These are phyloP conservation scores for Pinus taeda DNA, from an alignment of 75 land plant genomes.

Conservation along the genomic window DNA sequence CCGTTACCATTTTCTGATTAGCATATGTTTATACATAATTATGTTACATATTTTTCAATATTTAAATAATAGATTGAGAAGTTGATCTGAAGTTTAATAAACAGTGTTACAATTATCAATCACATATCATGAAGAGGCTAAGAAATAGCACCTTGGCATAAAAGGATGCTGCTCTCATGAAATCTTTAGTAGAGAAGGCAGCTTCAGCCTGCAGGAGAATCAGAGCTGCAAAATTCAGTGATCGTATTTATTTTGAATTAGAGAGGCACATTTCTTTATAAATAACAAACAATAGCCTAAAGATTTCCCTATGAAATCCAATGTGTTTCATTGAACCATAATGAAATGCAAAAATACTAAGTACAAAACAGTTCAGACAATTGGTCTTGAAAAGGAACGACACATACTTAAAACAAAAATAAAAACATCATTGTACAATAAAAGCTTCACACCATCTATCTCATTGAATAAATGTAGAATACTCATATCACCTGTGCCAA, in stretches of 20 bases:
- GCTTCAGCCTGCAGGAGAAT: slow-evolving; percentile 78
- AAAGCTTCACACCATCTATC: neutral
- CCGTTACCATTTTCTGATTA: too few relatives aligned
- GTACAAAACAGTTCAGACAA: neutral
- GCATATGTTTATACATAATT: too few relatives aligned
- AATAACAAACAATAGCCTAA: neutral
- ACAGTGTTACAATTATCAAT: neutral
- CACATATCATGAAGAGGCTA: neutral
- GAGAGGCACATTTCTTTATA: neutral
- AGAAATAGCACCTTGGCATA: slow-evolving; percentile 80
- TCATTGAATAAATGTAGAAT: slow-evolving; percentile 3
- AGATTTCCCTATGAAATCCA: neutral
- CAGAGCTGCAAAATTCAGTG: neutral
- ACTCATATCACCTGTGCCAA: slow-evolving; percentile 65
- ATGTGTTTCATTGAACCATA: neutral
- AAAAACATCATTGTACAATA: neutral
- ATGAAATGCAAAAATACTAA: neutral
- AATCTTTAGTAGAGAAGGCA: slow-evolving; percentile 81
- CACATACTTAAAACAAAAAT: neutral
- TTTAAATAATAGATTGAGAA: too few relatives aligned
- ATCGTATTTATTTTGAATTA: neutral
- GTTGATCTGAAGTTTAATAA: too few relatives aligned
- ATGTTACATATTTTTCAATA: too few relatives aligned
- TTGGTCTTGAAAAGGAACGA: neutral
- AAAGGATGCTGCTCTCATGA: slow-evolving; percentile 83